Evolutionary conservation across 106 monocot genomes (phyloP), one percentile per base, ranked within the genome.

Genomic region (Dioscorea zingiberensis): DNA sequence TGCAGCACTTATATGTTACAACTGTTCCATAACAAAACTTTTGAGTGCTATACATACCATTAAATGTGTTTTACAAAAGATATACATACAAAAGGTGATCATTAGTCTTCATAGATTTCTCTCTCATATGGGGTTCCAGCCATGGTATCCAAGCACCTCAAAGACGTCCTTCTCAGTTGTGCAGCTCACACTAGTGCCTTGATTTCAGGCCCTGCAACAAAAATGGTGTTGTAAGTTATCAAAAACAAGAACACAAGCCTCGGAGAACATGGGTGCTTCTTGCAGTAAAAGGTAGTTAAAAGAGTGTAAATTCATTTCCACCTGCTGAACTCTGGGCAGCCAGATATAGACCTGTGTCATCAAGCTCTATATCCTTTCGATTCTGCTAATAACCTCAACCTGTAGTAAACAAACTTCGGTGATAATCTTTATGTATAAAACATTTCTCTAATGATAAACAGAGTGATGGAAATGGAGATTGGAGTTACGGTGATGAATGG

Each of bases 351-450:
- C 98, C 93, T 3, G 89, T 98, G 58, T 98, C 98, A 64, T 98
- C 98, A 45, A 98, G 93, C 57, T n/a, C 80, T 73, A 44, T 93
- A 98, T 18, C 98, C 98, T 80, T 93, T 93, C 0, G 98, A 93
- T 59, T 93, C 98, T 21, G 98, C 98, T 67, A 93, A 68, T 57
- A 98, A 69, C 69, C 92, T 89, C 66, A 98, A 70, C 78, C 98
- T 98, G 76, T 55, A 78, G 27, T 13, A 18, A 7, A 62, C 6
- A 19, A 27, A 24, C 19, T 26, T 23, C 57, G 27, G 21, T 2
- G n/a, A n/a, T n/a, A n/a, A n/a, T n/a, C n/a, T n/a, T n/a, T n/a
- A 59, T 26, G 12, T 7, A 21, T 28, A n/a, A 8, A 6, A 16
- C 12, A 25, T 27, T n/a, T n/a, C n/a, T n/a, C n/a, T n/a, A n/a